phyloP scores from a whole-genome alignment of 306 rosid genomes.

The Vigna hirtella region DNA sequence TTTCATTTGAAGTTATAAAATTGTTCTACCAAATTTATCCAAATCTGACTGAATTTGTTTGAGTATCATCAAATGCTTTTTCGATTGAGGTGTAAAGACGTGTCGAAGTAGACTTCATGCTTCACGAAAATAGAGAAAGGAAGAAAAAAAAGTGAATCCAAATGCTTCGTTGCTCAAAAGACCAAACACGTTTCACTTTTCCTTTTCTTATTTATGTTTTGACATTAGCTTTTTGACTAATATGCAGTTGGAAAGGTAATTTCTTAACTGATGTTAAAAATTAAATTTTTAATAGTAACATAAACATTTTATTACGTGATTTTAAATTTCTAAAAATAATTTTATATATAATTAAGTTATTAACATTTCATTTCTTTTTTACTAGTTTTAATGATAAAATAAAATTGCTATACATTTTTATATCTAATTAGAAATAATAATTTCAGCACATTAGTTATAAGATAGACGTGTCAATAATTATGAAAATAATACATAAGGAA shows the following conservation, averaged over 20 bases:
- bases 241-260: neutral
- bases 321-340: too few relatives aligned
- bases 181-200: conserved; percentile 24
- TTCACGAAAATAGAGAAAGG: neutral
- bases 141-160: neutral
- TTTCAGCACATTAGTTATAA: too few relatives aligned
- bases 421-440: too few relatives aligned
- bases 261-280: too few relatives aligned
- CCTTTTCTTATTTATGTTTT: conserved; percentile 11
- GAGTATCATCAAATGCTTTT: neutral
- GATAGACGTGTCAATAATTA: too few relatives aligned
- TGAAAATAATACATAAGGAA: too few relatives aligned
- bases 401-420: too few relatives aligned
- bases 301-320: too few relatives aligned
- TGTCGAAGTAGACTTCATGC: neutral
- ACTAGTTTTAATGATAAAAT: too few relatives aligned
- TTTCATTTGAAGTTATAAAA: neutral
- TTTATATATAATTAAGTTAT: too few relatives aligned
- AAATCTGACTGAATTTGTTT: neutral
- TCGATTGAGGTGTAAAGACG: neutral
- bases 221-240: conserved; percentile 10
- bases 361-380: too few relatives aligned
- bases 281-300: too few relatives aligned
- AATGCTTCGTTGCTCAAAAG: neutral
- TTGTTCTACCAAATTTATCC: neutral